These are phyloP conservation scores for Penicillium sp. DNA, from an alignment of 2,329 filamentous ascomycete genomes.

Conservation along the genomic window DNA sequence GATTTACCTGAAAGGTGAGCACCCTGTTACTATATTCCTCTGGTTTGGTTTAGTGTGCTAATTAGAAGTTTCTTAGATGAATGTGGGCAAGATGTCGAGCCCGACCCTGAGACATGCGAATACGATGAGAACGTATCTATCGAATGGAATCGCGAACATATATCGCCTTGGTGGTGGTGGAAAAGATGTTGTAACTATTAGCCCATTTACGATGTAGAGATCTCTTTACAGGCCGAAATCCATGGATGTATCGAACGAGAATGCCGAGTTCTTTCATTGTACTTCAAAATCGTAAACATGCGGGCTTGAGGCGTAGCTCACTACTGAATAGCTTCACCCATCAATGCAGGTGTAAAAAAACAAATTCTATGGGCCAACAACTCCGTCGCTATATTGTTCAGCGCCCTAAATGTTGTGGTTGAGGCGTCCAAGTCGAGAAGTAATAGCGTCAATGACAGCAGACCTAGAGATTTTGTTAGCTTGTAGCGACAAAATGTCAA, in stretches of 20 bases:
- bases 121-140: not conserved
- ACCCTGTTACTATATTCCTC: too few species aligned
- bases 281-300: not conserved
- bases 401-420: conserved; percentile 32
- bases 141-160: not conserved
- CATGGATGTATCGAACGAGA: not conserved
- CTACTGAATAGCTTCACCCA: not conserved
- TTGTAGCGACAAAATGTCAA: not conserved
- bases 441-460: conserved; percentile 46
- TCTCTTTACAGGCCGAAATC: not conserved
- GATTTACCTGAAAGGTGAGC: not conserved
- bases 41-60: not conserved
- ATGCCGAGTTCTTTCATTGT: not conserved
- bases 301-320: not conserved
- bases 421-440: conserved; percentile 41
- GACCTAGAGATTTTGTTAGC: conserved; percentile 27
- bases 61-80: not conserved
- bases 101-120: not conserved
- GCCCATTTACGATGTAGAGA: not conserved
- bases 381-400: not conserved
- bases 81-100: not conserved
- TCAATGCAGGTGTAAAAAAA: not conserved
- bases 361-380: not conserved
- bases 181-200: not conserved
- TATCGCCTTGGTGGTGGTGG: not conserved